Base-by-base conservation (phyloP, 768 basidiomycete genomes). In the Leucocoprinus sp. region DNA sequence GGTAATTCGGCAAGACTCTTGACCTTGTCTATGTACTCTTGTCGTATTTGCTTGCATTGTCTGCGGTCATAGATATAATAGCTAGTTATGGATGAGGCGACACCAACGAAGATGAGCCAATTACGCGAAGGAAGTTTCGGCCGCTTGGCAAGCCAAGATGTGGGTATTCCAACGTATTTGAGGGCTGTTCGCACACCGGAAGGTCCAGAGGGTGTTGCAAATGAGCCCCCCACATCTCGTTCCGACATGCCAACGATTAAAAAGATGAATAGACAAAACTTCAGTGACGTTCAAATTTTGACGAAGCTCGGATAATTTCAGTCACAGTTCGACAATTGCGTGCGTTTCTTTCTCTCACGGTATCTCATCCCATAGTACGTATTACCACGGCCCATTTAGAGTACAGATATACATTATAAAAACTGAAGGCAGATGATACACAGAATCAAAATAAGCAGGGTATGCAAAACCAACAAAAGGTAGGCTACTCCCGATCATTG, bases 41-140 rank as follows among this genome's bases (percentile, higher is more conserved):
- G 70, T 40, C 82, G 81, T 50, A 98, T 84, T 37, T 67, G 59
- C 53, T 77, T 81, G 64, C 90, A 93, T 66, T 92, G 71, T 50
- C 70, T 65, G 23, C 93, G 78, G 73, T 99, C 96, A 63, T 96
- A 93, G 43, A 78, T 67, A 67, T 91, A 96, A 44, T 76, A 72
- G 18, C 84, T 85, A 2, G 81, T 57, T 24, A 85, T 54, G 5
- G 83, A 74, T 11, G 81, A 80, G 3, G 89, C 82, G 54, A 91
- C 64, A 22, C 80, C 72, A 46, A 92, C 73, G 68, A 98, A 97
- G 57, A 95, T 92, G 53, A 90, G 78, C 92, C 91, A 93, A 56
- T 96, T 96, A 50, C 90, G 76, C 0, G 88, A 91, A 3, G 93
- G 95, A 12, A 93, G 72, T 52, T 78, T 80, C 2, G 93, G 93